phyloP scores from a whole-genome alignment of 768 basidiomycete species.

The Auricularia sp. region DNA sequence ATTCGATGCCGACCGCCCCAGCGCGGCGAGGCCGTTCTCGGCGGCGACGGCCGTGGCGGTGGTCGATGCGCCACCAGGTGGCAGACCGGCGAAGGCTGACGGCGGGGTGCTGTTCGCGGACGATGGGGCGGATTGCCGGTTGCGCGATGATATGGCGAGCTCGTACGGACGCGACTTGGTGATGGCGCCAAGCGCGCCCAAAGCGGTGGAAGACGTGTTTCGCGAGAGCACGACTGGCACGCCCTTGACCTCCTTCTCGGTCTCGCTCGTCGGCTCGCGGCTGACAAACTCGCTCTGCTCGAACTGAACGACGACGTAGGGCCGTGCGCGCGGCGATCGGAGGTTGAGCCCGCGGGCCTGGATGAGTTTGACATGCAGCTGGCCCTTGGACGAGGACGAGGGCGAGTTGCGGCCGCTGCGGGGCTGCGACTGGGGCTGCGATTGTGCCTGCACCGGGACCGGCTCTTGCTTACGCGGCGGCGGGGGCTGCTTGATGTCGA shows the following conservation, averaged over 20 bases:
- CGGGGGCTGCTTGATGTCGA: slow-evolving; percentile 66
- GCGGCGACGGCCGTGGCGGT: slow-evolving; percentile 40
- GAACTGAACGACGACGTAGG: slow-evolving; percentile 96
- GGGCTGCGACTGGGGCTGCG: slow-evolving; percentile 8
- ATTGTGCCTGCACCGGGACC: slow-evolving; percentile 16
- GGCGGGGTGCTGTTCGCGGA: slow-evolving; percentile 13
- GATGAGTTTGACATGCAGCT: slow-evolving; percentile 94
- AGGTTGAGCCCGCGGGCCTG: slow-evolving; percentile 79
- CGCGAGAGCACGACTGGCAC: slow-evolving; percentile 49
- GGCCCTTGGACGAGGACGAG: slow-evolving; percentile 44
- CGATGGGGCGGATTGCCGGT: slow-evolving; percentile 8
- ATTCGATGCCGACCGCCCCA: slow-evolving; percentile 60
- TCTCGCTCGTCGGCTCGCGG: slow-evolving; percentile 76
- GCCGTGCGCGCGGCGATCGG: slow-evolving; percentile 49
- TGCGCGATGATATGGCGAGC: slow-evolving; percentile 31
- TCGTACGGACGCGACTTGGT: slow-evolving; percentile 32
- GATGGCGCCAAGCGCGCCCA: slow-evolving; percentile 58
- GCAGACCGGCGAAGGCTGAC: slow-evolving; percentile 9
- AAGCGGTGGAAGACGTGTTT: slow-evolving; percentile 51
- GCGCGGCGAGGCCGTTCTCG: neutral
- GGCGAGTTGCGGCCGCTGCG: slow-evolving; percentile 13
- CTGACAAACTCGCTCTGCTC: slow-evolving; percentile 98
- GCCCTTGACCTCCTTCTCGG: slow-evolving; percentile 84
- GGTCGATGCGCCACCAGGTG: slow-evolving; percentile 2
- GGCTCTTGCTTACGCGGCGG: slow-evolving; percentile 21